Conservation (phyloP, 768 basidiomycete species). For the Cubamyces sp. region DNA sequence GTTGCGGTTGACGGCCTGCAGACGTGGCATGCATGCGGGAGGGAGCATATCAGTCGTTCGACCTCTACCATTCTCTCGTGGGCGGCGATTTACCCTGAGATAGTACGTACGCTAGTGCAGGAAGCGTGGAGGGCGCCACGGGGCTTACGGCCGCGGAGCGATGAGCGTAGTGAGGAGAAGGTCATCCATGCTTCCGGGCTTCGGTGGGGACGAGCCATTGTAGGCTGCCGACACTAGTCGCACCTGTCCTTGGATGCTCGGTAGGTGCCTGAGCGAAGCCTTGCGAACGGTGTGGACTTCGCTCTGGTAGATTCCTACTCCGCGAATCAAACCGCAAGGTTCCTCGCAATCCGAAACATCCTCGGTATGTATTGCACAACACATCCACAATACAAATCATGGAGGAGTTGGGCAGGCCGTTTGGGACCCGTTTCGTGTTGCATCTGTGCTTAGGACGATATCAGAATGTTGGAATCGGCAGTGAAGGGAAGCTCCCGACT, state of each 20-base stretch:
- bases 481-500: too few relatives aligned
- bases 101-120: neutral
- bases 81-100: neutral
- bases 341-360: neutral
- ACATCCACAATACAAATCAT: too few relatives aligned
- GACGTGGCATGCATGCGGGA: constrained; percentile 4
- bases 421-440: too few relatives aligned
- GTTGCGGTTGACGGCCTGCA: constrained; percentile 11
- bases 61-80: neutral
- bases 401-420: too few relatives aligned
- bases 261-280: constrained; percentile 19
- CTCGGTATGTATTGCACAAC: too few relatives aligned
- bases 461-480: too few relatives aligned
- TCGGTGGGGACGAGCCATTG: constrained; percentile 13
- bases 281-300: neutral
- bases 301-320: constrained; percentile 12
- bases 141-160: constrained; percentile 13
- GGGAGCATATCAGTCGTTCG: neutral
- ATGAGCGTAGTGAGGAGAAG: neutral
- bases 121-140: neutral
- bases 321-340: constrained; percentile 4
- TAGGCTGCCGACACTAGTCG: constrained; percentile 12
- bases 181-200: constrained; percentile 7
- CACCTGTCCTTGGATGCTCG: constrained; percentile 7
- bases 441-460: too few relatives aligned